These are phyloP conservation scores for Trichoderma oligosporum DNA, from an alignment of 2,329 filamentous ascomycete species.

Conservation along the genomic window DNA sequence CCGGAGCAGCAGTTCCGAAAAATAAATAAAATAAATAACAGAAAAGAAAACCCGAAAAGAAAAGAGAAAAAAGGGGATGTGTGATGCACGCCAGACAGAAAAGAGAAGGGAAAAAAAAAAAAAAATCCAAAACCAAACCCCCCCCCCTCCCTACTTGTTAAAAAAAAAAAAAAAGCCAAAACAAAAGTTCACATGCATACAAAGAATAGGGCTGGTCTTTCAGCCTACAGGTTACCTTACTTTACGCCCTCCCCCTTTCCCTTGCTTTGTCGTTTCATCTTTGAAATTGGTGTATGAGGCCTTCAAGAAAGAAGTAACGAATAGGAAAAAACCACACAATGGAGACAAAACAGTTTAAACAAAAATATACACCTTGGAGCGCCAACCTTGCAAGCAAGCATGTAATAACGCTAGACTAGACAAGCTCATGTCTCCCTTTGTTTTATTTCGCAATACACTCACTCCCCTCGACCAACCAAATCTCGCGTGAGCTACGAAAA, in stretches of 20 bases:
- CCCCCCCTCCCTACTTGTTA: no score
- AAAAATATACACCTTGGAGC: conserved; percentile 9
- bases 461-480: conserved; percentile 1
- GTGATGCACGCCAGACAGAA: not conserved
- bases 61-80: not conserved
- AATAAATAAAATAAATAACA: not conserved
- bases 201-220: not conserved
- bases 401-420: conserved; percentile 13
- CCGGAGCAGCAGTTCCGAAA: not conserved
- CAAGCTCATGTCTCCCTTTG: conserved; percentile 6
- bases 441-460: conserved; percentile 2
- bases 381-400: conserved; percentile 10
- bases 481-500: not conserved
- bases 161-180: not conserved
- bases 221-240: not conserved
- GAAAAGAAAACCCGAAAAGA: not conserved
- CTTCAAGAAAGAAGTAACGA: not conserved
- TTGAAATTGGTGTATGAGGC: not conserved
- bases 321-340: not conserved
- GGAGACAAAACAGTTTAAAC: not conserved
- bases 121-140: no score
- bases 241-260: not conserved
- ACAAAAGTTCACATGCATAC: not conserved
- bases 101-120: not conserved
- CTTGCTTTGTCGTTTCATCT: not conserved